These are phyloP conservation scores for Collybiopsis confluens DNA, from an alignment of 768 basidiomycete genomes.

Conservation along the genomic window DNA sequence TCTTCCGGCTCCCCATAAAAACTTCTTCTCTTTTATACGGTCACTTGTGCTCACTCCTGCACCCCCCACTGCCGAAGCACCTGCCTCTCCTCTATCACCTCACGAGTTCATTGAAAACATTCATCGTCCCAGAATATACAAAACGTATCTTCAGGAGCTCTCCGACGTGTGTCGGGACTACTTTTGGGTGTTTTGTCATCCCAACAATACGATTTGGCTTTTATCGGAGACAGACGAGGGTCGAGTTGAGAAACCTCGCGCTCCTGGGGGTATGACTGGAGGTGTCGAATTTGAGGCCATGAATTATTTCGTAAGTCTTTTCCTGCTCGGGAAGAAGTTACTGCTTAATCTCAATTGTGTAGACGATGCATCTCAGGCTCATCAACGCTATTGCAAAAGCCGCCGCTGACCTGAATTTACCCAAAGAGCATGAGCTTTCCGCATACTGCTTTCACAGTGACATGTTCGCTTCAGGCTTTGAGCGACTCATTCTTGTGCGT, in stretches of 20 bases:
- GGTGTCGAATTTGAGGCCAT: conserved; percentile 99
- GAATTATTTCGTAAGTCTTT: conserved; percentile 78
- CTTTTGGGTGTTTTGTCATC: conserved; percentile 97
- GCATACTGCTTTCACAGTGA: conserved; percentile 83
- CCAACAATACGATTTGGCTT: conserved; percentile 88
- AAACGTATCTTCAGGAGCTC: conserved; percentile 77
- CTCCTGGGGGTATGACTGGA: conserved; percentile 97
- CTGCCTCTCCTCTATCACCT: conserved; percentile 56
- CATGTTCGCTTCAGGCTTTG: conserved; percentile 87
- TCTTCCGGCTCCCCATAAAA: conserved; percentile 71
- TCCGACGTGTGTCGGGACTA: conserved; percentile 91
- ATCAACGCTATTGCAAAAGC: conserved; percentile 74
- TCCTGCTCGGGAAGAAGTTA: background rate
- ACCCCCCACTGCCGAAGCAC: conserved; percentile 61
- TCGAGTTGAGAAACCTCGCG: conserved; percentile 83
- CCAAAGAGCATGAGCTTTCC: conserved; percentile 67
- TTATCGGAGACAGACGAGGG: conserved; percentile 78
- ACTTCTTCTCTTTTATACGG: conserved; percentile 69
- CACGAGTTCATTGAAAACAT: conserved; percentile 79
- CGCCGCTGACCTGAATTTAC: conserved; percentile 60
- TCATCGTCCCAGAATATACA: conserved; percentile 70
- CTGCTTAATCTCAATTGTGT: background rate
- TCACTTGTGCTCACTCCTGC: conserved; percentile 71
- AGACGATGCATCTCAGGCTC: conserved; percentile 88
- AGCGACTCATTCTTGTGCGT: conserved; percentile 80